Base-by-base conservation (phyloP, 805 yeast genomes). In the Grigorovia transvaalensis region DNA sequence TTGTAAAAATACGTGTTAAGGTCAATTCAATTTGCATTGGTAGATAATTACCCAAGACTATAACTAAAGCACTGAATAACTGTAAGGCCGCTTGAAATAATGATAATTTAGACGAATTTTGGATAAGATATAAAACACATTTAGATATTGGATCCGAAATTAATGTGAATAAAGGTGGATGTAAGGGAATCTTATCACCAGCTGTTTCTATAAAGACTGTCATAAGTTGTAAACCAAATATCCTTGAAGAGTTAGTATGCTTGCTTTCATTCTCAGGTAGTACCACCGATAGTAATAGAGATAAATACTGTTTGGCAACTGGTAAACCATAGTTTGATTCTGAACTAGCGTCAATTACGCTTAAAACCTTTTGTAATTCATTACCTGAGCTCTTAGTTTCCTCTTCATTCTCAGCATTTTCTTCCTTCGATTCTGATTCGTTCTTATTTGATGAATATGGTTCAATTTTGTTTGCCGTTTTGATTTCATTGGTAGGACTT, bases 131-230 rank as follows among this genome's bases (percentile, higher is more conserved):
- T 46, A 91, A 78, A 30, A 90, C 75, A 61, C 88, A 86, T 63
- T 89, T 91, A 65, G 88, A 87, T n/a, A 90, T 77, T 9, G 86
- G 83, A 60, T 88, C 93, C 1, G 91, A 78, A 9, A 88, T 77
- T 29, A 88, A 70, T 18, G 75, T 77, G 64, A 88, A 76, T 46
- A 90, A 70, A 4, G 83, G 74, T 1, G 85, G 81, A 62, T 86
- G 91, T 9, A 69, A 60, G 3, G 77, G 72, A 49, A 89, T 74
- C 30, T 70, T 64, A 50, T 74, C 71, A 2, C 96, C 96, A 11
- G 88, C 74, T 5, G 87, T 82, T 67, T 93, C 98, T 48, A 93
- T 75, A 0, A 95, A 85, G 0, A 84, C 82, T 51, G 81, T 82
- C 44, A 93, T 74, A 44, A 91, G 75, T 30, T 83, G 77, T 41